Evolutionary conservation across 2,329 filamentous ascomycete genomes (phyloP), one percentile per base, ranked within the genome.

Genomic region (Parascedosporium putredinis): DNA sequence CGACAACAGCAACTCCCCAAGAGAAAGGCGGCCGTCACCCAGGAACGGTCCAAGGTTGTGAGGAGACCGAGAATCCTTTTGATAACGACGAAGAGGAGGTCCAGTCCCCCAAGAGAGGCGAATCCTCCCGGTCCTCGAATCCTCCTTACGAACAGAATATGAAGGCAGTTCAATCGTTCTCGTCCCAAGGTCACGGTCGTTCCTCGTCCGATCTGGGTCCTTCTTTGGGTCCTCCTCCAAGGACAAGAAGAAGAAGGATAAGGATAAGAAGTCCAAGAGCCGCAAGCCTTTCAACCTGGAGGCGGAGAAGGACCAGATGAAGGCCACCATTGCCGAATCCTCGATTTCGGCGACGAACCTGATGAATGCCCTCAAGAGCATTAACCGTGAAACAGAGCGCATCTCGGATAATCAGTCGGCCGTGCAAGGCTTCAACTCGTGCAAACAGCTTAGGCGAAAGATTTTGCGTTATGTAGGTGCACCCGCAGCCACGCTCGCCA

Each of bases 301-400:
- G 57, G 84, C 81, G 34, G 93, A 97, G 64, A 91, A 91, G 64
- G 86, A 86, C 1, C 76, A 85, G 53, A 89, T 98, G 71, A 84
- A 95, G 56, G 80, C 84, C 54, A 80, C 84, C n/a, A 89, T 98
- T 55, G 93, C 91, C 3, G 87, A 91, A 44, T 81, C 90, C 0
- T 90, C 88, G 1, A 86, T 97, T 34, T 87, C 89, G 3, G 84
- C 88, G n/a, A 96, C 87, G 0, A 95, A 95, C 62, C 73, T 98
- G 34, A 75, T 84, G 61, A 97, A 98, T 60, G 80, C 84, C 1
- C 73, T 98, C 33, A 89, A 93, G 63, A 81, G 85, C 49, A 90
- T 96, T 67, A 96, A 97, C 63, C 83, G 93, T 53, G 93, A 97
- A 63, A 78, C 72, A 45, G 83, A 95, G 64, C 84, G 86, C 3